phyloP scores from a whole-genome alignment of 768 basidiomycete genomes.

The Russula foetens region DNA sequence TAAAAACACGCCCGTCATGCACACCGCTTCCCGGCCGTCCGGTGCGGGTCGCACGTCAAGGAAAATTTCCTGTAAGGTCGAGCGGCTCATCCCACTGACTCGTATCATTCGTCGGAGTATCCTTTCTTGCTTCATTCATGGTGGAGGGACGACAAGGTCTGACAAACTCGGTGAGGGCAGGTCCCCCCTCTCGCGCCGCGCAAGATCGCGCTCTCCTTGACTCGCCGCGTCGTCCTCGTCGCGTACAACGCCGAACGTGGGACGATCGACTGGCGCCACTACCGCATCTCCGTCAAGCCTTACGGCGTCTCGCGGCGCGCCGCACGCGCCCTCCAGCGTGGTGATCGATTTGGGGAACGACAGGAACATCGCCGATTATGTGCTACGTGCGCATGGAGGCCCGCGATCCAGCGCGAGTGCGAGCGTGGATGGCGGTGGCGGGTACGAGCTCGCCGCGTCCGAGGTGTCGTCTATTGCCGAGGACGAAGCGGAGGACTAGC shows the following conservation, averaged over 20 bases:
- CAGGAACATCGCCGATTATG: constrained; percentile 92
- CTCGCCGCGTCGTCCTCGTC: constrained; percentile 88
- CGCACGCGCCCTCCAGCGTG: constrained; percentile 55
- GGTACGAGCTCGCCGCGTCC: constrained; percentile 59
- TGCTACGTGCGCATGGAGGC: constrained; percentile 47
- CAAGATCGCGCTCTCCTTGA: constrained; percentile 73
- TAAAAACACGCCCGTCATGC: constrained; percentile 61
- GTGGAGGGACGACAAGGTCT: constrained; percentile 2
- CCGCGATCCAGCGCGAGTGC: constrained; percentile 25
- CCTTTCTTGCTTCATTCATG: neutral
- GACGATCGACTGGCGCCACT: constrained; percentile 91
- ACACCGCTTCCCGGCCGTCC: constrained; percentile 86
- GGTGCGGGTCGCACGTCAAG: constrained; percentile 91
- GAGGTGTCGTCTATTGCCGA: constrained; percentile 76
- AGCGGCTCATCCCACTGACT: constrained; percentile 21
- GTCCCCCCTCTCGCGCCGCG: constrained; percentile 88
- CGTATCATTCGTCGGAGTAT: neutral
- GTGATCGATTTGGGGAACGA: constrained; percentile 80
- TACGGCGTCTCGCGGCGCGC: constrained; percentile 92
- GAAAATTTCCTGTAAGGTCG: constrained; percentile 77
- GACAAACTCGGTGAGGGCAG: neutral
- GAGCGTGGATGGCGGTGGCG: constrained; percentile 43
- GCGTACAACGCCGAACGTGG: constrained; percentile 82
- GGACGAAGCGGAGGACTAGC: constrained; percentile 86
- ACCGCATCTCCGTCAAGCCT: constrained; percentile 89